Evolutionary conservation across 1,284 basidiomycete genomes (phyloP), one percentile per base, ranked within the genome.

Genomic region (Puccinia coronata): DNA sequence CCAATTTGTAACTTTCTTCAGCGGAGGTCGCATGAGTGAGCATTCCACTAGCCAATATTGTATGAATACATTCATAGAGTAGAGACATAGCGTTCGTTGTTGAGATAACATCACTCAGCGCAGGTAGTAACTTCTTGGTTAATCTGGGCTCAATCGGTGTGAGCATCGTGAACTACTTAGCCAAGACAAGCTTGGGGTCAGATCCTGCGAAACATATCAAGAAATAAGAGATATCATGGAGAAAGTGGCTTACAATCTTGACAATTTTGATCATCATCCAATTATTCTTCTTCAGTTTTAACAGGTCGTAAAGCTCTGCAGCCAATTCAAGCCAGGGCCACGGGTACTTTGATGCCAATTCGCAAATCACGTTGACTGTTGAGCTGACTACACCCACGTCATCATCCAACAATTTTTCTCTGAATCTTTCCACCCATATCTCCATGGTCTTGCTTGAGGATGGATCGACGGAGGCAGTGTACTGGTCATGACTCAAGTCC

Each of bases 211-310:
- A 25, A 1, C 1, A 71, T 20, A n/a, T 43, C 59, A 55, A 74
- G 82, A 67, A 83, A 76, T 82, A 53, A 20, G 14, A 51, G 31
- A 39, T 34, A 51, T 0, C 34, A 2, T 2, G 3, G 43, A 72
- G 49, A 43, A 47, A n/a, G 12, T 12, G 14, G 85, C 90, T 85
- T 85, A 95, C 95, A 85, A 97, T 88, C 87, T 99, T 99, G 86
- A 99, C 92, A 71, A 98, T 92, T 88, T 99, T 99, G 88, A 99
- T 99, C 81, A 99, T 89, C 93, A 98, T 96, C 97, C 97, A 99
- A 85, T 99, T 99, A 87, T 99, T 99, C 39, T 92, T 93, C 41
- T 94, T 95, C 0, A 92, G 94, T 0, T 95, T 98, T 82, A 99
- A 88, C n/a, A 98, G 89, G 83, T 93, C 92, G 86, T 99, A 99